phyloP scores from a whole-genome alignment of 2,329 filamentous ascomycete species.

The Diaporthe citrichinensis region DNA sequence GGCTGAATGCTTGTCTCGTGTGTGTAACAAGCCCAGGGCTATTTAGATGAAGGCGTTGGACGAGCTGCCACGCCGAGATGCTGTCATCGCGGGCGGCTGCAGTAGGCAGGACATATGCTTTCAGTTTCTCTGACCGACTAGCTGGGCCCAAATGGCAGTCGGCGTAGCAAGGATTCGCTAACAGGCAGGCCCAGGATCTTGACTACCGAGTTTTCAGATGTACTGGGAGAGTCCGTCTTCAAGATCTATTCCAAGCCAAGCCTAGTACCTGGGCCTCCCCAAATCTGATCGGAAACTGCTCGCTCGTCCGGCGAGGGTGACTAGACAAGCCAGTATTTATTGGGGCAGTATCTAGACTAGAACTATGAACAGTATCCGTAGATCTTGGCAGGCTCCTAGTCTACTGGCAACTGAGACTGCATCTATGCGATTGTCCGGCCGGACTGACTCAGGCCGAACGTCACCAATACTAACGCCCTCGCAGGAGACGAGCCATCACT shows the following conservation, averaged over 20 bases:
- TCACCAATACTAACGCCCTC: not conserved
- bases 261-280: not conserved
- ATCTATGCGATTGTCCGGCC: not conserved
- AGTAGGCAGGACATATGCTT: not conserved
- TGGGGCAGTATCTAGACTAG: not conserved
- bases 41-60: not conserved
- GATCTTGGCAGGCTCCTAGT: not conserved
- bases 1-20: not conserved
- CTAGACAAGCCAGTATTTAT: not conserved
- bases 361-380: not conserved
- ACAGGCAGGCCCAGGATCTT: not conserved
- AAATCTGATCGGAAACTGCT: not conserved
- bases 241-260: not conserved
- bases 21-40: not conserved
- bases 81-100: slow-evolving; percentile 9
- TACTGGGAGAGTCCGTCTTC: not conserved
- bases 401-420: not conserved
- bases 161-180: not conserved
- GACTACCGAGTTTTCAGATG: not conserved
- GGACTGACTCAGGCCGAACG: slow-evolving; percentile 1
- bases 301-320: not conserved
- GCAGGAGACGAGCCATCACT: not conserved
- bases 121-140: slow-evolving; percentile 1
- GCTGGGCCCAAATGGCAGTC: not conserved
- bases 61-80: not conserved